Percentiles rank a stretch among this genome's conserved stretches.
Evolutionary conservation across 352 stramenopile species (phyloP).

Genomic region (Salisapilia sapeloensis): DNA sequence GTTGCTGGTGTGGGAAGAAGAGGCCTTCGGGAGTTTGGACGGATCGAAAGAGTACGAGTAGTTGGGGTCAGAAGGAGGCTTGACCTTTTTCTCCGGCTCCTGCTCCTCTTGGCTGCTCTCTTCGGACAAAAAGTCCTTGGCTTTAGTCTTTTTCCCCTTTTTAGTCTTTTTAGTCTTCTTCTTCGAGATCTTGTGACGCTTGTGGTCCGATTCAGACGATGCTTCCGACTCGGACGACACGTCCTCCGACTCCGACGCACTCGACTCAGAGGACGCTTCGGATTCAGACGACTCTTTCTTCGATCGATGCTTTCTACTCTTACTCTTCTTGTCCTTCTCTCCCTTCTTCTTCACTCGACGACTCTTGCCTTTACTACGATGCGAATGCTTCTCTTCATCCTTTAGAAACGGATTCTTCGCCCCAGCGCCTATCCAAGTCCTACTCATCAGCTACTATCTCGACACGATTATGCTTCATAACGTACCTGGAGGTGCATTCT

Average conservation of each 20-base stretch:
- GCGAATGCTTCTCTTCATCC: conserved; percentile 2
- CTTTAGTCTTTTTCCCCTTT: conserved; percentile 1
- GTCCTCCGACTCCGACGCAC: conserved; percentile 5
- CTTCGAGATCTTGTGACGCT: conserved; percentile 2
- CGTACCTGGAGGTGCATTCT: neutral
- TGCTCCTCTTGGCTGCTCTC: too few relatives aligned
- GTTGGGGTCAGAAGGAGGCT: conserved; percentile 4
- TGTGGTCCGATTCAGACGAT: conserved; percentile 4
- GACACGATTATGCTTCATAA: too few relatives aligned
- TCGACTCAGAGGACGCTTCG: neutral
- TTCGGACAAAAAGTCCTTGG: too few relatives aligned
- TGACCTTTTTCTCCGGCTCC: too few relatives aligned
- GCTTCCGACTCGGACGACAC: conserved; percentile 5
- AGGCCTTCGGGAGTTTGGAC: conserved; percentile 19
- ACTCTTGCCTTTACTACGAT: conserved; percentile 8
- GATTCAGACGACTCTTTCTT: conserved; percentile 8
- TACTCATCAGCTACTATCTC: too few relatives aligned
- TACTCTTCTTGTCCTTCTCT: conserved; percentile 13
- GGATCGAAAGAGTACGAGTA: conserved; percentile 34
- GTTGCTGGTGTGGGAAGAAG: conserved; percentile 9
- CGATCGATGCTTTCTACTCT: conserved; percentile 20
- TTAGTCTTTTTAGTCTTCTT: conserved; percentile 4
- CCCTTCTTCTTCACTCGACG: conserved; percentile 22
- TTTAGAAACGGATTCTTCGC: neutral
- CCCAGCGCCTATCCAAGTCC: too few relatives aligned